Evolutionary conservation across 768 basidiomycete genomes (phyloP), one percentile per base, ranked within the genome.

Genomic region (Brasilioporus rufonigricans): DNA sequence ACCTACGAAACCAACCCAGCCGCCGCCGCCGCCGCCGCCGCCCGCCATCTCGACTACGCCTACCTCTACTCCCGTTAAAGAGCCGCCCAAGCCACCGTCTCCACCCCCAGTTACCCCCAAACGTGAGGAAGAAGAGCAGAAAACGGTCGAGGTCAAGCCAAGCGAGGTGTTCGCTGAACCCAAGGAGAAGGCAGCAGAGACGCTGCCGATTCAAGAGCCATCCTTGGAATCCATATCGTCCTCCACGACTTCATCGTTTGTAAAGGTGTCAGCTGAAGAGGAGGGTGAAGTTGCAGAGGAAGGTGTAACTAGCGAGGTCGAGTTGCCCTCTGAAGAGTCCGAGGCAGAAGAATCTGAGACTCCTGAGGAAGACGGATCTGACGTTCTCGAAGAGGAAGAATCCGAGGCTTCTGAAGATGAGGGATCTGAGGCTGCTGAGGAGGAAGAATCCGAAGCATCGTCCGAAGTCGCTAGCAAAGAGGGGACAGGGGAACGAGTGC

Each of bases 231-330:
- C 69, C 32, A 66, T 79, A 43, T 79, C 73, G n/a, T 81, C 79
- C 9, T 61, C 65, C 9, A 60, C 62, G 27, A 65, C 69, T 29
- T 80, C 80, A 44, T 82, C 82, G 6, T 83, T 78, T 57, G 77
- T 80, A 9, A 76, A 81, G 38, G 72, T 80, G 35, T 62, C 66
- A 23, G 61, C 52, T 8, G 67, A 65, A 23, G 66, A 66, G 26
- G 68, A 70, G 23, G 63, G 63, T 8, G 63, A 70, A 39, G 14
- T 59, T n/a, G 35, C 4, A 0, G 60, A 50, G n/a, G 52, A 36
- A n/a, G 61, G 24, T 5, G 51, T 18, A 26, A 61, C 62, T 4
- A 67, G 63, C 6, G 71, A 70, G 38, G 59, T 67, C 4, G 72
- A 71, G 33, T 70, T 62, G 33, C 69, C 68, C 43, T 23, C 21